phyloP scores from a whole-genome alignment of 148 eudicot genomes.

The Gaultheria prostrata region DNA sequence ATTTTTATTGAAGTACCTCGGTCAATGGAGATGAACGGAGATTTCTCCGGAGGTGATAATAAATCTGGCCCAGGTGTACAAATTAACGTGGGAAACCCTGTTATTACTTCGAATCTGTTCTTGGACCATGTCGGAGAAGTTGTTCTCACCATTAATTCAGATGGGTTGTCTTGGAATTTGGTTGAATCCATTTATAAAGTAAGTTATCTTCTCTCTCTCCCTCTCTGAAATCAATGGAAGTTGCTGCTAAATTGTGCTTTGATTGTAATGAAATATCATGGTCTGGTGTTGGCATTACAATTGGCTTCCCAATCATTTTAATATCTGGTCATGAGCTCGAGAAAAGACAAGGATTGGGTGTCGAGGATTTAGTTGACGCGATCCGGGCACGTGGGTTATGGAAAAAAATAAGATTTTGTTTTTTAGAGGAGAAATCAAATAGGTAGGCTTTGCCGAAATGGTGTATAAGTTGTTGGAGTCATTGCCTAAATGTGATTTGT shows the following conservation, averaged over 20 bases:
- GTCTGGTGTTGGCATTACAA: not conserved
- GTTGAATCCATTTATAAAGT: slow-evolving; percentile 29
- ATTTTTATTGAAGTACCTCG: not conserved
- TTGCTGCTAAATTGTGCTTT: not conserved
- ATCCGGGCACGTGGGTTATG: not conserved
- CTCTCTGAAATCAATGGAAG: not conserved
- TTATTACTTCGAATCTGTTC: slow-evolving; percentile 26
- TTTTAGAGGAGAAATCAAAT: not conserved
- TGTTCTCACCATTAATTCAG: slow-evolving; percentile 40
- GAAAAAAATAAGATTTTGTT: not conserved
- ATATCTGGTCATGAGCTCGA: not conserved
- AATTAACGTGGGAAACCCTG: slow-evolving; percentile 18
- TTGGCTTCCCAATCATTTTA: slow-evolving; percentile 1
- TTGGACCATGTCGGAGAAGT: slow-evolving; percentile 59
- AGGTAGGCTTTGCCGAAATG: not conserved
- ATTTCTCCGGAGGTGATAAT: not conserved
- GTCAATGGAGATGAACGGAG: slow-evolving; percentile 9
- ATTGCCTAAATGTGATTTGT: not conserved
- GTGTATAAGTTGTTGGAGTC: not conserved
- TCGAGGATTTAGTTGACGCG: not conserved
- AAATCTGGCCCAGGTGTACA: not conserved
- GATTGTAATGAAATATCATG: not conserved
- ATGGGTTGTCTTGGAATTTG: slow-evolving; percentile 51
- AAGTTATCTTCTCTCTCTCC: slow-evolving; percentile 11
- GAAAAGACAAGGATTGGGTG: not conserved